Evolutionary conservation across 805 yeast genomes (phyloP).

Genomic region (Yamadazyma nakazawae): DNA sequence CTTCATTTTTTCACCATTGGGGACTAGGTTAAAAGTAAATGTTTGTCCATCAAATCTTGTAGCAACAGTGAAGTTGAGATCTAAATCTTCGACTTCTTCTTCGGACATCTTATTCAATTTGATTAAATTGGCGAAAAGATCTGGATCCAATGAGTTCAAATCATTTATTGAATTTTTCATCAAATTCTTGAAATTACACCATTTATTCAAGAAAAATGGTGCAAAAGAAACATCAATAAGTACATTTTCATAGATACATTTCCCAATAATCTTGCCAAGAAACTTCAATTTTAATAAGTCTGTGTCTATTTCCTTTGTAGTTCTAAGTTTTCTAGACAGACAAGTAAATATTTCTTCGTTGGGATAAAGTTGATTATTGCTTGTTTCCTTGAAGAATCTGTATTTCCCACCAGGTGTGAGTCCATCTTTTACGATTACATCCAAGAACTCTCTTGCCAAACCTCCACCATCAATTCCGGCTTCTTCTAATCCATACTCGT

Average conservation of each 20-base stretch:
- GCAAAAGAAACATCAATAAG: constrained; percentile 83
- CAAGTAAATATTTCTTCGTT: constrained; percentile 50
- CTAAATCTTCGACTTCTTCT: constrained; percentile 55
- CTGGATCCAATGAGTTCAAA: constrained; percentile 64
- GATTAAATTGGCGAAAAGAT: constrained; percentile 60
- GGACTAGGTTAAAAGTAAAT: constrained; percentile 54
- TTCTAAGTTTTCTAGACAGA: constrained; percentile 27
- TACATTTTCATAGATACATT: constrained; percentile 80
- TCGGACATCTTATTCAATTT: constrained; percentile 56
- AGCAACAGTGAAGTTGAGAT: constrained; percentile 62
- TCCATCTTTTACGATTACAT: constrained; percentile 66
- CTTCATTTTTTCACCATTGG: constrained; percentile 52
- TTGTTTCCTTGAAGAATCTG: constrained; percentile 40
- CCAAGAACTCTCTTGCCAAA: constrained; percentile 83
- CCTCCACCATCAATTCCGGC: constrained; percentile 98
- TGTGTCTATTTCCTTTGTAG: constrained; percentile 21
- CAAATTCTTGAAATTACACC: constrained; percentile 46
- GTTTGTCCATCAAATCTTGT: constrained; percentile 41
- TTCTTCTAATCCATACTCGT: constrained; percentile 79
- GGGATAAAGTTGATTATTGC: constrained; percentile 68
- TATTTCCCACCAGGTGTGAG: constrained; percentile 40
- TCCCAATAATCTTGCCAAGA: constrained; percentile 82
- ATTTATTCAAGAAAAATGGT: constrained; percentile 71
- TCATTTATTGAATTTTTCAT: constrained; percentile 73
- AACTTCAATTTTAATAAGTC: constrained; percentile 46